These are phyloP conservation scores for Diaporthe eres DNA, from an alignment of 2,329 filamentous ascomycete genomes.

Conservation along the genomic window DNA sequence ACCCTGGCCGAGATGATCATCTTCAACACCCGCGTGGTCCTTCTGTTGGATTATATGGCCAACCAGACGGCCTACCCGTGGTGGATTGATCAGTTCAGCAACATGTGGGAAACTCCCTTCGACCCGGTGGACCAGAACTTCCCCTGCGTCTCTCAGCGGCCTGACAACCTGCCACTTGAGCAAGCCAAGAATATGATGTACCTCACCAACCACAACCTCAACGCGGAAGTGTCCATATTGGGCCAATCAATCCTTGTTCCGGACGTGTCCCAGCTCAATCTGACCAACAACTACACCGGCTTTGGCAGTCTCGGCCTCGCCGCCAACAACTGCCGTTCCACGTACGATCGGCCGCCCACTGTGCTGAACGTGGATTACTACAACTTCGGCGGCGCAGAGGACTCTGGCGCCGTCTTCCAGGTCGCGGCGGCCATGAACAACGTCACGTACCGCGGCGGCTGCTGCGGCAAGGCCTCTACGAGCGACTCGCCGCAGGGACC, in stretches of 20 bases:
- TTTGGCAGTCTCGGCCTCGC: conserved; percentile 76
- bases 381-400: conserved; percentile 71
- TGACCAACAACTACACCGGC: conserved; percentile 78
- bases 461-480: conserved; percentile 64
- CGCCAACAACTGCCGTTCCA: conserved; percentile 71
- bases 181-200: conserved; percentile 77
- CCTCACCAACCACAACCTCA: conserved; percentile 92
- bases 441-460: conserved; percentile 73
- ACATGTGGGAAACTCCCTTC: conserved; percentile 94
- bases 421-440: conserved; percentile 80
- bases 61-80: conserved; percentile 85
- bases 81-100: conserved; percentile 88
- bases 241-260: conserved; percentile 78
- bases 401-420: conserved; percentile 80
- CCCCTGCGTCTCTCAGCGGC: conserved; percentile 84
- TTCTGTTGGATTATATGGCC: conserved; percentile 89
- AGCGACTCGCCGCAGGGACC: conserved; percentile 36
- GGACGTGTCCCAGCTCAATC: conserved; percentile 76
- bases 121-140: conserved; percentile 76
- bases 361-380: conserved; percentile 90
- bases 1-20: conserved; percentile 84
- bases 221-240: conserved; percentile 79
- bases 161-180: conserved; percentile 65
- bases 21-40: conserved; percentile 76
- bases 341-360: conserved; percentile 80